A percentile compares a stretch with the other conserved stretches of the same genome.
These are phyloP conservation scores for Trichoderma gracile DNA, from an alignment of 2,329 filamentous ascomycete genomes.

Conservation along the genomic window DNA sequence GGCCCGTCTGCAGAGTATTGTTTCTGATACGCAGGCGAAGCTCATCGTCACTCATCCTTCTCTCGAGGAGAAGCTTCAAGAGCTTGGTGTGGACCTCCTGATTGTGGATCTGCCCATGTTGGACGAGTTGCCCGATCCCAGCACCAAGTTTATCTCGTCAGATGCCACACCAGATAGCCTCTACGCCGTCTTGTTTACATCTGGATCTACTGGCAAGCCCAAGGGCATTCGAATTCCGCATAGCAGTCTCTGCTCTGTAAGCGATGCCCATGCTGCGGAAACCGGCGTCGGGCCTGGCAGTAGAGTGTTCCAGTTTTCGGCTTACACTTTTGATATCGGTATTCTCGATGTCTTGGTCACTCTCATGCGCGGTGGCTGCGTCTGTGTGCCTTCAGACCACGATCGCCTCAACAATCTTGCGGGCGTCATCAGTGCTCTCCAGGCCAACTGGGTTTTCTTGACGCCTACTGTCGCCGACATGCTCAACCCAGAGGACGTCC, in stretches of 20 bases:
- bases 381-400: constrained; percentile 28
- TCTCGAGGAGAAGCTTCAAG: background rate
- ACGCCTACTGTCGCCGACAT: constrained; percentile 29
- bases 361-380: constrained; percentile 27
- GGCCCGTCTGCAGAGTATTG: constrained; percentile 8
- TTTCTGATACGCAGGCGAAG: constrained; percentile 5
- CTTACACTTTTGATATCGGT: constrained; percentile 30
- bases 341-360: constrained; percentile 28
- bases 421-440: constrained; percentile 14
- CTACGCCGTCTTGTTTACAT: constrained; percentile 17
- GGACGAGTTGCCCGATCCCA: constrained; percentile 1
- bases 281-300: constrained; percentile 4
- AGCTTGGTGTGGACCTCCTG: background rate
- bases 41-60: background rate
- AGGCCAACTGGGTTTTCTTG: constrained; percentile 24
- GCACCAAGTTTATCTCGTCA: background rate
- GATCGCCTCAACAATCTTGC: constrained; percentile 27
- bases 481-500: constrained; percentile 9
- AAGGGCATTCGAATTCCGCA: constrained; percentile 17
- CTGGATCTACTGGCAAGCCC: constrained; percentile 11
- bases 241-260: constrained; percentile 11
- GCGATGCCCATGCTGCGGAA: constrained; percentile 1
- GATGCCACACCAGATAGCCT: background rate
- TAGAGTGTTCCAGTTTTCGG: constrained; percentile 29
- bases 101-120: background rate